Conservation (phyloP, 2,329 filamentous ascomycete genomes). For the Pseudogymnoascus sp. region DNA sequence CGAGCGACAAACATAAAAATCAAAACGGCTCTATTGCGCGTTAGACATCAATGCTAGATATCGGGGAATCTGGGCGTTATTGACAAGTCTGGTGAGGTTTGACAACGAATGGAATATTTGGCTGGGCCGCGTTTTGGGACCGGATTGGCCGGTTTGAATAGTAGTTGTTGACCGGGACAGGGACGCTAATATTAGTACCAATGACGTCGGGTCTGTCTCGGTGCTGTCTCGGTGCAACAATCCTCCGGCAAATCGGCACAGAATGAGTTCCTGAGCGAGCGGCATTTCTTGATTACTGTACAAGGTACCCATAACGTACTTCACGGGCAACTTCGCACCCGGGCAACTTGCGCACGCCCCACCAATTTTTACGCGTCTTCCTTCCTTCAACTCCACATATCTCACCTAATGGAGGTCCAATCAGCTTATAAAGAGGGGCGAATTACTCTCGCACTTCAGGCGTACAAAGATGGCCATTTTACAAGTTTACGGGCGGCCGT, state of each 20-base stretch:
- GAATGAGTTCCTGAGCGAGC: background rate
- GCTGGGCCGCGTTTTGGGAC: background rate
- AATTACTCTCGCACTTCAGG: too few relatives aligned
- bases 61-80: background rate
- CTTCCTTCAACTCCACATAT: too few relatives aligned
- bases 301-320: too few relatives aligned
- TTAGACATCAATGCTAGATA: background rate
- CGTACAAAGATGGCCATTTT: too few relatives aligned
- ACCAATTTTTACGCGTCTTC: too few relatives aligned
- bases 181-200: background rate
- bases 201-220: background rate
- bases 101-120: background rate
- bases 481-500: too few relatives aligned
- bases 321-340: too few relatives aligned
- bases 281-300: too few relatives aligned
- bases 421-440: too few relatives aligned
- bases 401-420: too few relatives aligned
- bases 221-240: background rate
- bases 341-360: too few relatives aligned
- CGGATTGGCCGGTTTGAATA: background rate
- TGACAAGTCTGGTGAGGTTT: background rate
- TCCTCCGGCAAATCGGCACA: background rate
- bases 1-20: background rate
- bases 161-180: background rate
- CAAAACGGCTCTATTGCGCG: background rate